Evolutionary conservation across 768 basidiomycete genomes (phyloP).

Genomic region (Pisolithus orientalis): DNA sequence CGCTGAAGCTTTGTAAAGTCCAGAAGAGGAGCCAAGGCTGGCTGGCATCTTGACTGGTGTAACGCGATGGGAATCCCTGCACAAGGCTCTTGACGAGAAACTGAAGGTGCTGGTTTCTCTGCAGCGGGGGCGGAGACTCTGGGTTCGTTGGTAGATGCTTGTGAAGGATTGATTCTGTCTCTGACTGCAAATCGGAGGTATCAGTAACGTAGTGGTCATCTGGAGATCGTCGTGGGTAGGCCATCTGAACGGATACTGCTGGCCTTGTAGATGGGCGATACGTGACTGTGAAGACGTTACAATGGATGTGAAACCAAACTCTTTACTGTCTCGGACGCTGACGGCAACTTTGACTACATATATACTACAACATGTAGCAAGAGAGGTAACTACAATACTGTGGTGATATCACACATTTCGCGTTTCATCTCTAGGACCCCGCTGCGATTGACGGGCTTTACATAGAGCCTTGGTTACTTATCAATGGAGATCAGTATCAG

Average conservation of each 20-base stretch:
- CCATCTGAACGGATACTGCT: slow-evolving; percentile 6
- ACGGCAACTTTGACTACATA: too few relatives aligned
- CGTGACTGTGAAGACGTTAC: too few relatives aligned
- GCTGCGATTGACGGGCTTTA: too few relatives aligned
- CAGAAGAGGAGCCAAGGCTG: slow-evolving; percentile 96
- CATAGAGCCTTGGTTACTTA: too few relatives aligned
- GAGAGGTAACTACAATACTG: too few relatives aligned
- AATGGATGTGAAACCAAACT: too few relatives aligned
- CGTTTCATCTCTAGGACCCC: too few relatives aligned
- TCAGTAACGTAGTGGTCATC: slow-evolving; percentile 56
- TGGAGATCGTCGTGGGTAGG: slow-evolving; percentile 31
- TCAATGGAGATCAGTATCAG: too few relatives aligned
- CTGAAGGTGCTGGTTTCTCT: slow-evolving; percentile 64
- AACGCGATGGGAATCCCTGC: slow-evolving; percentile 77
- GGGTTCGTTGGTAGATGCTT: slow-evolving; percentile 41
- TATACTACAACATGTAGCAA: too few relatives aligned
- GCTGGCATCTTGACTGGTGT: slow-evolving; percentile 84
- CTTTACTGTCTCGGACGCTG: too few relatives aligned
- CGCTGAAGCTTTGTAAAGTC: slow-evolving; percentile 79
- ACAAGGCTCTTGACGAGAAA: slow-evolving; percentile 67
- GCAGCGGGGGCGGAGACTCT: slow-evolving; percentile 33
- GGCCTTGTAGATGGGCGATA: too few relatives aligned
- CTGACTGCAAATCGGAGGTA: slow-evolving; percentile 56
- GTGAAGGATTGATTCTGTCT: slow-evolving; percentile 61
- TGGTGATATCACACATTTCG: too few relatives aligned